Evolutionary conservation across 768 basidiomycete genomes (phyloP).

Genomic region (Tubosaeta sp.): DNA sequence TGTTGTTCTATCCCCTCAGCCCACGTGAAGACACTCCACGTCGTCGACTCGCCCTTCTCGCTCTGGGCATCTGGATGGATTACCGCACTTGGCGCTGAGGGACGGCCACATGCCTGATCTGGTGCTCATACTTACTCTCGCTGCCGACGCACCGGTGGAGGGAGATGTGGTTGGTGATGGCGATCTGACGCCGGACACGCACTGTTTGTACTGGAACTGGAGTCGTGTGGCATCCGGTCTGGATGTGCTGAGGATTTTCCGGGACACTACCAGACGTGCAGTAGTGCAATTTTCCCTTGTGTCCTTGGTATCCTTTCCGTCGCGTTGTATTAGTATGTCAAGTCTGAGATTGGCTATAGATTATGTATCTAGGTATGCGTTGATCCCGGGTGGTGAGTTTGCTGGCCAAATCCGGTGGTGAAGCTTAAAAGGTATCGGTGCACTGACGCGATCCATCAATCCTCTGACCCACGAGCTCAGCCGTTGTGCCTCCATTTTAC

Average conservation of each 20-base stretch:
- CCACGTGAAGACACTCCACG: background rate
- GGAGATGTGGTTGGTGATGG: background rate
- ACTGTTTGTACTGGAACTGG: too few relatives aligned
- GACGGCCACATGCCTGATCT: background rate
- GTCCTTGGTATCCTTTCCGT: too few relatives aligned
- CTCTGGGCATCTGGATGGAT: background rate
- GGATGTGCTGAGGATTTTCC: too few relatives aligned
- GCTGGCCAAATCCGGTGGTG: too few relatives aligned
- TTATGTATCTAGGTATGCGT: too few relatives aligned
- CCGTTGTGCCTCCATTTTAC: constrained; percentile 71
- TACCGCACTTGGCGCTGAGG: background rate
- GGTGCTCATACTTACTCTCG: background rate
- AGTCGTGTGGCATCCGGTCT: too few relatives aligned
- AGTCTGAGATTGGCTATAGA: too few relatives aligned
- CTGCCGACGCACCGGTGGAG: too few relatives aligned
- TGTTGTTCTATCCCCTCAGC: background rate
- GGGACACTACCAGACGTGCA: too few relatives aligned
- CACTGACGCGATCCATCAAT: constrained; percentile 60
- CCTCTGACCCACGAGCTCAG: constrained; percentile 67
- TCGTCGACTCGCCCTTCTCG: background rate
- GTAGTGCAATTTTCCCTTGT: too few relatives aligned
- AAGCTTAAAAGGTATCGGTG: constrained; percentile 1
- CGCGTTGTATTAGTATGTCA: too few relatives aligned
- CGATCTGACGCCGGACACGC: background rate
- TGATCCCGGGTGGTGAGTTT: too few relatives aligned